Base-by-base conservation (phyloP, 2,329 filamentous ascomycete genomes). In the Raffaelea arxii region DNA sequence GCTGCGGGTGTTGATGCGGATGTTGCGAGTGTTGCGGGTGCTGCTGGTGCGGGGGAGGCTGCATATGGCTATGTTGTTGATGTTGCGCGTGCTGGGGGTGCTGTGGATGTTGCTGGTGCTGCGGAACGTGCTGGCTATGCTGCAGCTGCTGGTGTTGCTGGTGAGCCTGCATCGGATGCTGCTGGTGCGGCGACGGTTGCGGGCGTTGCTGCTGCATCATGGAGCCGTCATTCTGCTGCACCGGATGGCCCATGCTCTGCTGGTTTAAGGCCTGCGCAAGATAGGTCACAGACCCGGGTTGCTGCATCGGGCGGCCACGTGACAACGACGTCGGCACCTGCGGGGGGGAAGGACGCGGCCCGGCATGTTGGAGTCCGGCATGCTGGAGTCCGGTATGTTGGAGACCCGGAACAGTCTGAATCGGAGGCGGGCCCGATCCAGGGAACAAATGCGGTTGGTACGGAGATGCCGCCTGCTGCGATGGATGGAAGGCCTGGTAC, bases 401-500 rank as follows among this genome's bases (percentile, higher is more conserved):
- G 46, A 74, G 65, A n/a, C n/a, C n/a, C n/a, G n/a, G n/a, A 46
- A 77, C 65, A 53, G 64, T 72, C 49, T 63, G 60, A 23, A 70
- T 68, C 56, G 65, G 70, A 58, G 64, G 73, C 40, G 71, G 61
- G 21, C 66, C 65, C 21, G 71, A 61, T 41, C 64, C 67, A 56
- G 66, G 62, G 61, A 76, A 79, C 50, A 79, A 63, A 52, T 75
- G 72, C 53, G 75, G 73, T 19, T 71, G 60, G 52, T 76, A 78
- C 19, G 65, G 56, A 49, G 63, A 64, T 50, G 74, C 64, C 46
- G 70, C 60, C 58, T 49, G 48, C 21, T 78, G 78, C 49, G 69
- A 65, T 53, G 74, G 70, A 45, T 54, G 52, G 46, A 54, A 54
- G 18, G 68, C 57, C 58, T 76, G 74, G 56, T 78, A 79, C 2